Base-by-base conservation (phyloP, 371 early-diverging fungal species). In the Mortierella sp. region DNA sequence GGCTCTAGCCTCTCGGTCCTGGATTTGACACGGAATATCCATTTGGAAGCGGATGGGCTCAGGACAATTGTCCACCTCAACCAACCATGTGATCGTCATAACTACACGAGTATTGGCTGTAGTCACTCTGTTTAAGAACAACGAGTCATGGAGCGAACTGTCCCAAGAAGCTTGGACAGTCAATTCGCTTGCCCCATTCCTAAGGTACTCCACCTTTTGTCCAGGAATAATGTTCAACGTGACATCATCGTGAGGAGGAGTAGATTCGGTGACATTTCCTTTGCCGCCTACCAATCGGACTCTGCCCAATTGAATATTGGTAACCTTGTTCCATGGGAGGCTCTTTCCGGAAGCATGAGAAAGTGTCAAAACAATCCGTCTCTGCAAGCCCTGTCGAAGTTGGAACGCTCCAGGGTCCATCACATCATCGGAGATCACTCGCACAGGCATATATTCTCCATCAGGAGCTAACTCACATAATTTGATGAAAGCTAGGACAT, bases 341-440 rank as follows among this genome's bases (percentile, higher is more conserved):
- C 93, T 93, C 19, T 83, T 86, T 24, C 96, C 96, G 33, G 93
- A 88, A 24, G 91, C 91, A 79, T 96, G 96, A 2, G 89, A 90
- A 6, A 97, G 66, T 5, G 89, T 87, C 21, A 96, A 70, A 22
- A 87, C 84, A n/a, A 97, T 86, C 1, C 96, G 90, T 8, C 97
- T 89, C 81, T 96, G 97, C 24, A 96, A 74, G 3, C 97, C 97
- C 81, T 97, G 97, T 24, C 94, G 88, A 43, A 96, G 74, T 41
- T 90, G 77, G 74, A 96, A 95, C 2, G 89, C 87, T 2, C 94
- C 94, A 9, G 88, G 73, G 38, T 92, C 92, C 22, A 89, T 66
- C 0, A 87, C 63, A 11, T 86, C 81, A 40, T 85, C 85, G 6
- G 93, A 79, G 24, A 87, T 84, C 2, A 94, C 88, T 15, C 93